Evolutionary conservation across 306 rosid species (phyloP), one percentile per base, ranked within the genome.

Genomic region (Astragalus glycyphyllos): DNA sequence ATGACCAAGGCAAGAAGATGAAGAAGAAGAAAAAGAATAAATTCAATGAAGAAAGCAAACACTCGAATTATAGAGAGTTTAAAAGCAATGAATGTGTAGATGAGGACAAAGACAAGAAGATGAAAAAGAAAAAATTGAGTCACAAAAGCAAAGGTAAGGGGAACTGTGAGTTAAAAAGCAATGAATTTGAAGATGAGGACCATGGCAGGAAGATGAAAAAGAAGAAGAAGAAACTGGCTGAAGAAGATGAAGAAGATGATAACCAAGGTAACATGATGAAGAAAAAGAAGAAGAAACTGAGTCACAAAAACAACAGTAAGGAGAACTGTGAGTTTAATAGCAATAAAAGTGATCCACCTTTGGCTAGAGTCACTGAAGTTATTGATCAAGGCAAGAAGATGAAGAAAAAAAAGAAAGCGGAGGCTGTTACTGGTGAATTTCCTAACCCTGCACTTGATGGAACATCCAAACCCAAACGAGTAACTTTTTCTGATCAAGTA

Each of bases 401-500:
- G 41, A 53, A 61, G 58, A 42, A 13, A 11, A 47, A 47, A 35
- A 57, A 47, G 54, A 58, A 56, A 56, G 35, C 45, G 0, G 65
- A 31, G 62, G 45, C 7, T 51, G 29, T 38, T 55, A 14, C 32
- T 14, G 55, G 13, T 54, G 66, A 40, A n/a, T 51, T 58, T 65
- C 40, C 69, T 38, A 49, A 35, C 32, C 72, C 48, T 66, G 58
- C 58, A 44, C 17, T 0, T 58, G 42, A 26, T 8, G 53, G 77
- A 53, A 32, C 68, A 34, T 59, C 84, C 23, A 86, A 83, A 61
- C 80, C 74, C 48, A 88, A 84, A 61, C 78, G 80, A 67, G 96
- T 89, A 15, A 84, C 77, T 35, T 92, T 85, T 72, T 77, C 90
- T 26, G 88, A 92, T 77, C 62, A 83, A 44, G 82, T 92, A 65